Evolutionary conservation across 148 eudicot species (phyloP).

Genomic region (Suaeda aralocaspica): DNA sequence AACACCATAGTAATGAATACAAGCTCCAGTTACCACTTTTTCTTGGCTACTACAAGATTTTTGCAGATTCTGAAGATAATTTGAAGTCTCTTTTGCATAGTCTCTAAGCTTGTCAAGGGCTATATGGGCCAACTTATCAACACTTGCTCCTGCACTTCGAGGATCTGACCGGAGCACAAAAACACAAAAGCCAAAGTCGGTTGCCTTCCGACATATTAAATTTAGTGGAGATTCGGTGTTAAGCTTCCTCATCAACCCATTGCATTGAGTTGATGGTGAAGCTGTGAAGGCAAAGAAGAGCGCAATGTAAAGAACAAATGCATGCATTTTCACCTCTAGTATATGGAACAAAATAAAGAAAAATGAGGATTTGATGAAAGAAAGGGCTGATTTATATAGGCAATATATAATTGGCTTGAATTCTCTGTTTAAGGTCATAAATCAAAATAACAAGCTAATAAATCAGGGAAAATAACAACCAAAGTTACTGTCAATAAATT

Average conservation of each 20-base stretch:
- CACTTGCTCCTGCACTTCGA: slow-evolving; percentile 6
- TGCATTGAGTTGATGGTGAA: slow-evolving; percentile 19
- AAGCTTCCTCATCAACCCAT: slow-evolving; percentile 18
- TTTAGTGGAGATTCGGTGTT: slow-evolving; percentile 12
- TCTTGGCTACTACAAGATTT: neutral
- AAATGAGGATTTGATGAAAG: neutral
- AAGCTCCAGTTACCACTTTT: neutral
- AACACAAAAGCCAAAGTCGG: slow-evolving; percentile 24
- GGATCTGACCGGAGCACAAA: slow-evolving; percentile 23
- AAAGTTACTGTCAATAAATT: neutral
- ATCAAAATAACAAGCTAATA: neutral
- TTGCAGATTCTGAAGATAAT: slow-evolving; percentile 7
- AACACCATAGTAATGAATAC: slow-evolving; percentile 1
- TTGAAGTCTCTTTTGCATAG: slow-evolving; percentile 5
- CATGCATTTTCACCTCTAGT: neutral
- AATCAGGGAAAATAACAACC: neutral
- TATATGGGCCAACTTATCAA: slow-evolving; percentile 7
- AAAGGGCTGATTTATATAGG: slow-evolving; percentile 2
- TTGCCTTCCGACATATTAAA: slow-evolving; percentile 17
- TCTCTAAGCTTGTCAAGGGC: slow-evolving; percentile 14
- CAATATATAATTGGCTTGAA: neutral
- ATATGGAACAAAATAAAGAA: neutral
- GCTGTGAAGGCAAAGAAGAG: slow-evolving; percentile 2
- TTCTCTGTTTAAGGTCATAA: neutral
- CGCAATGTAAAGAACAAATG: neutral